Evolutionary conservation across 2,329 filamentous ascomycete species (phyloP), one percentile per base, ranked within the genome.

Genomic region (Monosporascus sp.): DNA sequence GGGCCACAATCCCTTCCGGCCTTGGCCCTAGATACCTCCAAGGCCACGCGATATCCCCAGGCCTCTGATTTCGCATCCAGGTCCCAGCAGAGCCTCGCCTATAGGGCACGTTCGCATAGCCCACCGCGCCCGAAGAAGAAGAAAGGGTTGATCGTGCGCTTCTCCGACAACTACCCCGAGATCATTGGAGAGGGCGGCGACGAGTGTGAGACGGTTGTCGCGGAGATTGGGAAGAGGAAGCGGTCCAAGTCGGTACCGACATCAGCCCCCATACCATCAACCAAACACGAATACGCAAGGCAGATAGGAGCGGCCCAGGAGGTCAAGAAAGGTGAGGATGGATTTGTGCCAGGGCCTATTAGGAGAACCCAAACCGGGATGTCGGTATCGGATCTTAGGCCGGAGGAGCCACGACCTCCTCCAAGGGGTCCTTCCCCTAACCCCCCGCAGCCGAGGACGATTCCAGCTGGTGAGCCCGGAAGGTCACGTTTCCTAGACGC

Each of bases 161-260:
- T 97, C 64, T 81, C 80, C 50, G 83, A 89, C 60, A 80, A 79
- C 9, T 77, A 80, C 51, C 91, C 92, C 7, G 87, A 90, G 47
- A 72, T 96, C 57, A 97, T 97, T 65, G 93, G 93, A 47, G 87
- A 93, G 70, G 93, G 93, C 54, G 93, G 93, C 36, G 93, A 97
- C 65, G 91, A 96, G 69, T 87, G 88, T 51, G 85, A 89, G 51
- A 74, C 80, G 8, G 88, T 89, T 2, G 81, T 85, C 2, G 75
- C 83, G 20, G 88, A 94, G 65, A 86, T 96, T 51, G 85, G 83
- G 5, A 78, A 76, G 66, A 75, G 73, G 57, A 86, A 80, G 69
- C 75, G 68, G 60, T 65, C 66, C 48, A 72, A 65, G 61, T 70
- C 64, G 55, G 65, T 67, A 61, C 66, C 66, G 58, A 50, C 60